phyloP scores from a whole-genome alignment of 163 green algal genomes.

The Trebouxiophyceae sp. region DNA sequence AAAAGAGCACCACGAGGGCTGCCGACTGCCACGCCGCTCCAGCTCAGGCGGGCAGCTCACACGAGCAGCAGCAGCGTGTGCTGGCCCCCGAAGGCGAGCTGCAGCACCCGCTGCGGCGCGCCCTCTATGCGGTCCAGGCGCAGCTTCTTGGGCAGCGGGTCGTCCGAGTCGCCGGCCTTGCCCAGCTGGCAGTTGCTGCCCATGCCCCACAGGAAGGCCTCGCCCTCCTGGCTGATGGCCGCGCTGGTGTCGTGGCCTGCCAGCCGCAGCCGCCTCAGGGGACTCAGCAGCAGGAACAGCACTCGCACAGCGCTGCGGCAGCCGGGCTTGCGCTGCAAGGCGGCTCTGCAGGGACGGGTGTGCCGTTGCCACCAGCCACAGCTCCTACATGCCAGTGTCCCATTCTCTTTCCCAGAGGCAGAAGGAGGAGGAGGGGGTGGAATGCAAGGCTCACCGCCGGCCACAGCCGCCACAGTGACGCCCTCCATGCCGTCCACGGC shows the following conservation, averaged over 20 bases:
- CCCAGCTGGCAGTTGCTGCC: not conserved
- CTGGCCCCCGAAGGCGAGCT: conserved; percentile 67
- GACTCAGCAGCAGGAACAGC: not conserved
- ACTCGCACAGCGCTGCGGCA: not conserved
- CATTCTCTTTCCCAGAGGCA: not conserved
- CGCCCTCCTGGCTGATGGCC: not conserved
- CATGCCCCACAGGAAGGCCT: not conserved
- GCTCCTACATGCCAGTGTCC: too few species aligned
- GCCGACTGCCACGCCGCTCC: too few species aligned
- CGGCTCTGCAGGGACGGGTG: too few species aligned
- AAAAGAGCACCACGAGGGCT: too few species aligned
- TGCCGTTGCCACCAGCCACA: too few species aligned
- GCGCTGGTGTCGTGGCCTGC: not conserved
- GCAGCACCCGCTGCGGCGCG: conserved; percentile 6
- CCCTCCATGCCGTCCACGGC: conserved; percentile 37
- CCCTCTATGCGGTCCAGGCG: not conserved
- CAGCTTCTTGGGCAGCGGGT: conserved; percentile 31
- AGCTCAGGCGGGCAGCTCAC: too few species aligned
- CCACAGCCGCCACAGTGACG: conserved; percentile 27
- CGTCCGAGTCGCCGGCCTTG: conserved; percentile 16
- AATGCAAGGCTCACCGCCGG: conserved; percentile 37
- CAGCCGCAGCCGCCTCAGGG: not conserved
- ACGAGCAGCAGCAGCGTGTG: conserved; percentile 61
- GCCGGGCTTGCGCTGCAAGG: too few species aligned
- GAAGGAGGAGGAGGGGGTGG: too few species aligned